Base-by-base conservation (phyloP, 2,329 filamentous ascomycete species). In the Penicillium sp. region DNA sequence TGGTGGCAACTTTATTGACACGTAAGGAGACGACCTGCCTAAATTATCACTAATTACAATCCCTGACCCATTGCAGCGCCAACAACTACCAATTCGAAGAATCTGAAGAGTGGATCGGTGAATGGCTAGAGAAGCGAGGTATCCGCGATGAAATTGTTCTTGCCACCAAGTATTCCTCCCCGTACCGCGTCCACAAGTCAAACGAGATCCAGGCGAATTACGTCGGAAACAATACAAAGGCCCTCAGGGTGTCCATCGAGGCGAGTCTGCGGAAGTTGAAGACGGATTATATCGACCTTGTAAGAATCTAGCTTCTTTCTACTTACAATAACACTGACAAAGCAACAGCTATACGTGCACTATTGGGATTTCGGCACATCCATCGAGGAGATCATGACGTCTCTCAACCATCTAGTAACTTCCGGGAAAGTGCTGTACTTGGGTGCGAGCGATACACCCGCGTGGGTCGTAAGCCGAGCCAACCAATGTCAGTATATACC, bases 341-440 rank as follows among this genome's bases (percentile, higher is more conserved):
- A n/a, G n/a, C n/a, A n/a, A n/a, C n/a, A n/a, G 9, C 58, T 70
- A 26, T 73, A 71, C 47, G 64, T 74, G 2, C 72, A 75, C 42
- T 69, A 51, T 42, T 90, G 87, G 86, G 87, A 90, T 67, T 87
- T 79, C 64, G 83, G 80, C n/a, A 85, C 83, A 21, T 81, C 80
- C 0, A 83, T 89, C 44, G 77, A 82, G 0, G 87, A 90, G 65
- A 48, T 90, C 42, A 90, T 90, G 87, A 84, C 89, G 50, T 79
- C 78, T 1, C 76, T 90, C 14, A 87, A 90, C 65, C 71, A 79
- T 16, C 75, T 88, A 5, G 84, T 89, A 0, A 56, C 67, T 0
- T 67, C 77, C 8, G 85, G 87, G 10, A 89, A 89, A 63, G 85
- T 89, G 1, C 72, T 86, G 11, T 89, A 90, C 60, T 76, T 90